Evolutionary conservation across 176 grass and related monocot species (phyloP).

Genomic region (Juncus effusus): DNA sequence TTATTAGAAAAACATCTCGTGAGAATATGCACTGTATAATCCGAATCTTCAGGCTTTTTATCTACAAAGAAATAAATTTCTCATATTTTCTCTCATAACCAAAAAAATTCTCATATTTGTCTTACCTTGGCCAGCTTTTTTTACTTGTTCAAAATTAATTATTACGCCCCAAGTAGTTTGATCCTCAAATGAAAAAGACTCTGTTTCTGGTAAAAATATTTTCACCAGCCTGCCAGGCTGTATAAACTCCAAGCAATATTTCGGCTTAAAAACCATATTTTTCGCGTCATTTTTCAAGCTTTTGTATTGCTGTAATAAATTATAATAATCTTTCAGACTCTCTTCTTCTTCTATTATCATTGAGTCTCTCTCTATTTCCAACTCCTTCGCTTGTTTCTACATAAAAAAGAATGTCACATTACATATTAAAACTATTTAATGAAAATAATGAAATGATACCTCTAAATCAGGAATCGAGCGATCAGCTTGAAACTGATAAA

Average conservation of each 20-base stretch:
- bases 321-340: conserved; percentile 78
- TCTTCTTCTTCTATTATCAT: conserved; percentile 96
- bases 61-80: conserved; percentile 44
- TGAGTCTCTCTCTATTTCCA: conserved; percentile 80
- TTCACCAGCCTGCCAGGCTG: conserved; percentile 81
- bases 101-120: too few relatives aligned
- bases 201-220: conserved; percentile 37
- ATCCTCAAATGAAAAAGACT: conserved; percentile 47
- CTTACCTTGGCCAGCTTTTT: conserved; percentile 64
- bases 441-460: conserved; percentile 38
- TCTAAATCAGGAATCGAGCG: conserved; percentile 83
- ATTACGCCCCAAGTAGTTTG: conserved; percentile 62
- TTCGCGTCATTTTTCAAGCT: conserved; percentile 70
- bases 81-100: too few relatives aligned
- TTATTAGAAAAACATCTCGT: conserved; percentile 73
- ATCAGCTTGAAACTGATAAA: conserved; percentile 95
- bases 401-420: conserved; percentile 1
- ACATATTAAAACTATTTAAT: too few relatives aligned
- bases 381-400: conserved; percentile 84
- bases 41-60: conserved; percentile 64
- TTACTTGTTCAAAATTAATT: conserved; percentile 85
- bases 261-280: conserved; percentile 69
- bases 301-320: conserved; percentile 78
- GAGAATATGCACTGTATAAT: conserved; percentile 81
- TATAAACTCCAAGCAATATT: conserved; percentile 85